Percentiles rank a stretch among this genome's conserved stretches.
Conservation (phyloP, 306 rosid species). For the Prunus mongolica region DNA sequence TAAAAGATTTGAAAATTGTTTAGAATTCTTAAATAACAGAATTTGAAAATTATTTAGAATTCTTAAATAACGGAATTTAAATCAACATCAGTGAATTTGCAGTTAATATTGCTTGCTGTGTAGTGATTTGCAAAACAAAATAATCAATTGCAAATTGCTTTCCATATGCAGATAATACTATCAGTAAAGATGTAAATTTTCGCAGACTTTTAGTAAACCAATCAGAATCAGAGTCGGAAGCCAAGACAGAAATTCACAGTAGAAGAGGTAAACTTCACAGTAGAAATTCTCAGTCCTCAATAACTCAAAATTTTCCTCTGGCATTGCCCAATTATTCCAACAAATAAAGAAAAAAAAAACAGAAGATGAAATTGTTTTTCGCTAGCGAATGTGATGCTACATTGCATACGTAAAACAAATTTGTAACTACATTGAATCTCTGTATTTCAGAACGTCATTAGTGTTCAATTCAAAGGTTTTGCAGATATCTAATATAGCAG, state of each 20-base stretch:
- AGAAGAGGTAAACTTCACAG: too few species aligned
- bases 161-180: too few species aligned
- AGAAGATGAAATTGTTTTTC: background rate
- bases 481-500: conserved; percentile 54
- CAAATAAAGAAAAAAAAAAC: background rate
- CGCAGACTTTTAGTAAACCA: background rate
- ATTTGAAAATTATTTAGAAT: too few species aligned
- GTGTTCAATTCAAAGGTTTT: conserved; percentile 57
- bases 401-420: background rate
- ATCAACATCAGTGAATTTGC: too few species aligned
- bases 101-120: too few species aligned
- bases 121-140: too few species aligned
- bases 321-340: background rate
- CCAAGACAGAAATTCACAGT: background rate
- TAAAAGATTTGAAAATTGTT: too few species aligned
- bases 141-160: too few species aligned
- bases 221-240: too few species aligned
- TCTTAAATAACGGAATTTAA: too few species aligned
- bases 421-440: conserved; percentile 23
- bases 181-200: background rate
- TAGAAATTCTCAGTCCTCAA: background rate
- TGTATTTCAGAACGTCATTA: conserved; percentile 59
- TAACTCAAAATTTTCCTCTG: background rate
- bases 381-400: background rate
- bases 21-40: too few species aligned